phyloP scores from a whole-genome alignment of 2,329 filamentous ascomycete species.

The Herpotrichia juniperi region DNA sequence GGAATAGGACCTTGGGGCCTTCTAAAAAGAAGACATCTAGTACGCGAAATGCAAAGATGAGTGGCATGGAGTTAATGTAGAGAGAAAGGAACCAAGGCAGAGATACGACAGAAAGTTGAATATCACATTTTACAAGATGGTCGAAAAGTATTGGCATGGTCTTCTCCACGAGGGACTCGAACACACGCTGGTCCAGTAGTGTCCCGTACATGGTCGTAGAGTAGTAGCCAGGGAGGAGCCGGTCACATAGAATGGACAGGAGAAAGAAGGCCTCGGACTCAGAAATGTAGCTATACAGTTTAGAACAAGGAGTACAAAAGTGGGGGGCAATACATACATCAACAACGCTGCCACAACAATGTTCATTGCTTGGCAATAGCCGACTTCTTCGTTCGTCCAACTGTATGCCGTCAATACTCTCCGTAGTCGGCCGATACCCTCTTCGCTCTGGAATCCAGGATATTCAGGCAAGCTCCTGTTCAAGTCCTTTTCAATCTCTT shows the following conservation, averaged over 20 bases:
- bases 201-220: conserved; percentile 99
- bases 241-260: conserved; percentile 88
- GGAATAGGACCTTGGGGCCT: conserved; percentile 95
- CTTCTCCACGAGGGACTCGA: conserved; percentile 96
- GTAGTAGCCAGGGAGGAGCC: conserved; percentile 94
- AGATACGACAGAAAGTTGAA: conserved; percentile 96
- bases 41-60: conserved; percentile 96
- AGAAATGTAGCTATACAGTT: conserved; percentile 77
- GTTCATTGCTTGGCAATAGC: conserved; percentile 99
- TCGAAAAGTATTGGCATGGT: conserved; percentile 99
- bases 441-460: conserved; percentile 93
- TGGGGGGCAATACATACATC: conserved; percentile 63
- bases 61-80: conserved; percentile 99
- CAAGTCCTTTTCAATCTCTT: conserved; percentile 98
- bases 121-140: conserved; percentile 94
- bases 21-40: conserved; percentile 98
- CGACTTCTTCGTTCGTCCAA: conserved; percentile 94
- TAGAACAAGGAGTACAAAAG: conserved; percentile 23
- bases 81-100: conserved; percentile 97
- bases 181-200: conserved; percentile 93
- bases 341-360: conserved; percentile 97
- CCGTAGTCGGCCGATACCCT: conserved; percentile 87
- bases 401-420: conserved; percentile 96
- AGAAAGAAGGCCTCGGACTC: conserved; percentile 95
- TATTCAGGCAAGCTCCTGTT: conserved; percentile 97